Conservation (phyloP, 768 basidiomycete genomes). For the Scleroderma bovista region DNA sequence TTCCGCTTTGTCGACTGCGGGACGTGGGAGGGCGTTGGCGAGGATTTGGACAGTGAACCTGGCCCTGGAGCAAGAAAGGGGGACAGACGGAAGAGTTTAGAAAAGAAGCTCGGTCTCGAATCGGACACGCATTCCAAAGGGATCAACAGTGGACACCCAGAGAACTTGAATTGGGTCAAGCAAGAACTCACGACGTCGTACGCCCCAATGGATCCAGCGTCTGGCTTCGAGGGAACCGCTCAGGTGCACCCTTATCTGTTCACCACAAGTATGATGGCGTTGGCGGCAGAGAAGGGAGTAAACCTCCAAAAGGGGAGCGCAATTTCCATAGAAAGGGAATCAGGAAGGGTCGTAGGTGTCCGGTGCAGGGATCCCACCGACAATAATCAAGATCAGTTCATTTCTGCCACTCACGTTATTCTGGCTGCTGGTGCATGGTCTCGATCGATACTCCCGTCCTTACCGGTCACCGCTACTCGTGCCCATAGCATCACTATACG, state of each 20-base stretch:
- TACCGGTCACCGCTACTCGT: slow-evolving; percentile 59
- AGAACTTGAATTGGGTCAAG: slow-evolving; percentile 49
- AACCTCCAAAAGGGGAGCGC: slow-evolving; percentile 43
- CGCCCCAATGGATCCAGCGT: slow-evolving; percentile 57
- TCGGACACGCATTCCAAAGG: slow-evolving; percentile 12
- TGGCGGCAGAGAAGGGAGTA: slow-evolving; percentile 53
- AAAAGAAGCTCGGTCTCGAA: slow-evolving; percentile 49
- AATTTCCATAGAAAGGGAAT: slow-evolving; percentile 39
- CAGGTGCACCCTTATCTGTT: slow-evolving; percentile 77
- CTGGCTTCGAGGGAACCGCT: slow-evolving; percentile 48
- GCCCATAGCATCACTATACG: slow-evolving; percentile 70
- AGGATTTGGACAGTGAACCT: slow-evolving; percentile 17
- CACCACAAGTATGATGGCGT: slow-evolving; percentile 63
- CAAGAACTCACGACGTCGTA: slow-evolving; percentile 57
- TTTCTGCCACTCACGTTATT: slow-evolving; percentile 64
- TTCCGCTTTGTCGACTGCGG: slow-evolving; percentile 74
- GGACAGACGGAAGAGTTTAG: slow-evolving; percentile 40
- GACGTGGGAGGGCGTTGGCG: slow-evolving; percentile 65
- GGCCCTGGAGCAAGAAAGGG: slow-evolving; percentile 26
- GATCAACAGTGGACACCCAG: slow-evolving; percentile 34
- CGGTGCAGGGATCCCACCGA: slow-evolving; percentile 25
- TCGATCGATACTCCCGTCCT: slow-evolving; percentile 45
- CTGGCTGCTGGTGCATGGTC: slow-evolving; percentile 90
- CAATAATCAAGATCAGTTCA: slow-evolving; percentile 22
- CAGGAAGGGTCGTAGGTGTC: slow-evolving; percentile 44